Conservation (phyloP, 2,329 filamentous ascomycete genomes). For the Botrytis paeoniae region DNA sequence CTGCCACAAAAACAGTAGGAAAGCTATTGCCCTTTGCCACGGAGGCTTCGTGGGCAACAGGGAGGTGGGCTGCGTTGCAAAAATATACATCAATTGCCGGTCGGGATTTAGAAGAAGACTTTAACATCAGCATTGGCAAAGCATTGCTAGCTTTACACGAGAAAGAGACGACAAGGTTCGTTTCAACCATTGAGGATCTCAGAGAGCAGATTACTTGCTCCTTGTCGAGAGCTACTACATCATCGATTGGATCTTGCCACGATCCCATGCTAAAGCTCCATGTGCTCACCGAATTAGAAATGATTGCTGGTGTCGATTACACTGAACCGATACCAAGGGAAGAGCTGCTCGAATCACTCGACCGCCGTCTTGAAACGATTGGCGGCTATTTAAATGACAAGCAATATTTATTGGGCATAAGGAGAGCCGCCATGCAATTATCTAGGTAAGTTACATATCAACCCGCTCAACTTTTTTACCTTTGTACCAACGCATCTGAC, state of each 20-base stretch:
- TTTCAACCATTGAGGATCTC: constrained; percentile 58
- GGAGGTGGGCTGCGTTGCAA: constrained; percentile 73
- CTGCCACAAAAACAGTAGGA: constrained; percentile 47
- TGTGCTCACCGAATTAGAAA: constrained; percentile 81
- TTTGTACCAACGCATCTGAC: constrained; percentile 34
- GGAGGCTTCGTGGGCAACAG: constrained; percentile 88
- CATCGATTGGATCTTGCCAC: constrained; percentile 80
- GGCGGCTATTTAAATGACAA: constrained; percentile 91
- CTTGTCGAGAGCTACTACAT: constrained; percentile 72
- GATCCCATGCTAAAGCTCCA: constrained; percentile 84
- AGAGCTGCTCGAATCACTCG: constrained; percentile 53
- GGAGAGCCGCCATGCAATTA: constrained; percentile 83
- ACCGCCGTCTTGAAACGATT: constrained; percentile 79
- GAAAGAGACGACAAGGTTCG: constrained; percentile 51
- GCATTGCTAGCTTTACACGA: constrained; percentile 59
- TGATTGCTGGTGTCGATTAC: constrained; percentile 56
- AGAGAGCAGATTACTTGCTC: constrained; percentile 68
- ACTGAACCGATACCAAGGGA: constrained; percentile 34
- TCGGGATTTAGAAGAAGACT: constrained; percentile 54
- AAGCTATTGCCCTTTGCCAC: constrained; percentile 78
- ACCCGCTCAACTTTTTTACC: not conserved
- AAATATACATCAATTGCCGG: constrained; percentile 58
- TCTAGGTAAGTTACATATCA: constrained; percentile 52
- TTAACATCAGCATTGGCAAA: constrained; percentile 77
- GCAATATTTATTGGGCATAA: constrained; percentile 83